Evolutionary conservation across 495 filamentous ascomycete genomes (phyloP), one percentile per base, ranked within the genome.

Genomic region (Articulospora tetracladia): DNA sequence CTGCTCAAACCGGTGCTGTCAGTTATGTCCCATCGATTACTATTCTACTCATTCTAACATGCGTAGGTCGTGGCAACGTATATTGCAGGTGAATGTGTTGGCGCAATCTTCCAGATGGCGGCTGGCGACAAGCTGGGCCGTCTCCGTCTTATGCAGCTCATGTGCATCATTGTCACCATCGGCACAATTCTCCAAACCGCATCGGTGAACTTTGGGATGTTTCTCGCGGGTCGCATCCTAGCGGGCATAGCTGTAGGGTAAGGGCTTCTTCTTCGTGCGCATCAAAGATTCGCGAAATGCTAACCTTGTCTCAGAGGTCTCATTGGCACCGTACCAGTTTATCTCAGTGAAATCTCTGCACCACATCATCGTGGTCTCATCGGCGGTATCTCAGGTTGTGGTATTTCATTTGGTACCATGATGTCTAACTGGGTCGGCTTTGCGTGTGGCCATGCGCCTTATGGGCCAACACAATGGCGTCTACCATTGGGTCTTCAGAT

Each of bases 81-180:
- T 59, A 84, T 84, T 57, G 82, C 82, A 12, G 82, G 82, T 46
- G 81, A 84, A 67, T 77, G 79, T 22, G 69, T 76, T 15, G 82
- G 82, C 20, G 79, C 81, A 10, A 49, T 84, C 15, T 72, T 70
- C 0, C 81, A 85, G 62, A 83, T 76, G 8, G 72, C 78, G 19
- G 68, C 83, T 49, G 82, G 75, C 22, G 82, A 85, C 58, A 77
- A 65, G 65, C 75, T 85, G 10, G 82, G 82, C 28, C 79, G 82
- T 34, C 79, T 82, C 44, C 75, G 79, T 0, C 83, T 84, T 64
- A 85, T 85, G 82, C 78, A 83, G 60, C 48, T 83, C 49, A 75
- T 80, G 70, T 83, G 80, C 61, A 59, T 83, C 15, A 68, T 85
- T 46, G 81, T 85, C 24, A 84, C 81, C 0, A 76, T 84, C 46